Evolutionary conservation across 441 rosid genomes (phyloP).

Genomic region (Macaranga tanarius): DNA sequence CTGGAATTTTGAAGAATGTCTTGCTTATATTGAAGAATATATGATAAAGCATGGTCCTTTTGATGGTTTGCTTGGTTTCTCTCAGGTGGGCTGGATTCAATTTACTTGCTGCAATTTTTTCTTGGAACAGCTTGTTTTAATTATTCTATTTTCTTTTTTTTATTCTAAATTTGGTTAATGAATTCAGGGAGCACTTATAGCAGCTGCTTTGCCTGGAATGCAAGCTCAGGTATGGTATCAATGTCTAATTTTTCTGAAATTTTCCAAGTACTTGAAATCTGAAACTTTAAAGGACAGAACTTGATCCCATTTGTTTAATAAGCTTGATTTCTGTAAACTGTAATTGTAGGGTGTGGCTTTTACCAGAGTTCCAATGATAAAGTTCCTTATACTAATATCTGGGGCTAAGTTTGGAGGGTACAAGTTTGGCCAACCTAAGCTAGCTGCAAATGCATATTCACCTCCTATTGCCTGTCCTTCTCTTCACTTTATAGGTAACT

Average conservation of each 20-base stretch:
- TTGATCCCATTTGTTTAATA: not conserved
- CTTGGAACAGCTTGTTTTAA: not conserved
- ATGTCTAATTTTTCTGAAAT: not conserved
- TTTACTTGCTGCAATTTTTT: not conserved
- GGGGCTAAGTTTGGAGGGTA: slow-evolving; percentile 50
- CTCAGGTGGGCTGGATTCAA: slow-evolving; percentile 47
- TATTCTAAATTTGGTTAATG: not conserved
- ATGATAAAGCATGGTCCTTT: slow-evolving; percentile 70
- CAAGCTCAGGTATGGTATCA: slow-evolving; percentile 38
- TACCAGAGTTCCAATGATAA: slow-evolving; percentile 51
- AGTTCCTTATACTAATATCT: slow-evolving; percentile 56
- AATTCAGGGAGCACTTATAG: slow-evolving; percentile 54
- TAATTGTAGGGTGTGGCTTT: slow-evolving; percentile 47
- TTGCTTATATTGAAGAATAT: slow-evolving; percentile 56
- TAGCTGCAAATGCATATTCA: slow-evolving; percentile 57
- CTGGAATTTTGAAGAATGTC: slow-evolving; percentile 53
- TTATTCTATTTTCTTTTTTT: not conserved
- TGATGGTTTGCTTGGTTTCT: slow-evolving; percentile 82
- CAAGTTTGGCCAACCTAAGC: slow-evolving; percentile 46
- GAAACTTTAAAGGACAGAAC: not conserved
- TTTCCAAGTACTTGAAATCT: not conserved
- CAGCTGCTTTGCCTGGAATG: slow-evolving; percentile 65
- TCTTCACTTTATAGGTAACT: slow-evolving; percentile 65
- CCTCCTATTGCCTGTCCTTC: slow-evolving; percentile 55
- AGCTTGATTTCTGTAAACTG: not conserved